Evolutionary conservation across 2,329 filamentous ascomycete species (phyloP).

Genomic region (Colletotrichum cereale): DNA sequence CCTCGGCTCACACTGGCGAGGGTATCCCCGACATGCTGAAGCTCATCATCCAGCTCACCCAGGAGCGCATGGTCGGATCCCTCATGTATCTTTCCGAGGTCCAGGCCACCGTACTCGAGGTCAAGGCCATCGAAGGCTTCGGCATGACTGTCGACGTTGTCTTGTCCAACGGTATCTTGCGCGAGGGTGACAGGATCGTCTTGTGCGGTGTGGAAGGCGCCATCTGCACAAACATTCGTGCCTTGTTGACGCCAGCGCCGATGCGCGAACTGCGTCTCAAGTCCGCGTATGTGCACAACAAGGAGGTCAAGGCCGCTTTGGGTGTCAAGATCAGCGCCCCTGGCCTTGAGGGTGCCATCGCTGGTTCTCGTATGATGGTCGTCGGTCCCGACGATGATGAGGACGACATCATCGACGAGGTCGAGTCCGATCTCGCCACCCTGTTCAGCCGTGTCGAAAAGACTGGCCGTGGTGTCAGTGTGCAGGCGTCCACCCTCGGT

Average conservation of each 20-base stretch:
- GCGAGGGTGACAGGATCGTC: conserved; percentile 94
- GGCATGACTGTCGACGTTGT: conserved; percentile 99
- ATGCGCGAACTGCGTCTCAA: conserved; percentile 96
- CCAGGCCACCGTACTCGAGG: conserved; percentile 96
- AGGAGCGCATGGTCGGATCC: conserved; percentile 96
- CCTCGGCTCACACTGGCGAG: conserved; percentile 98
- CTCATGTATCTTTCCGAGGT: conserved; percentile 99
- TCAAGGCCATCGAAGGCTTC: conserved; percentile 98
- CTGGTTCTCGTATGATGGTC: conserved; percentile 93
- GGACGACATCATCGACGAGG: conserved; percentile 95
- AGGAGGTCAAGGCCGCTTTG: conserved; percentile 97
- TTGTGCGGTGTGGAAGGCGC: conserved; percentile 97
- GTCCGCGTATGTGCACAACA: conserved; percentile 97
- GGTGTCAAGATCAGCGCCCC: conserved; percentile 99
- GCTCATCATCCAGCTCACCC: conserved; percentile 90
- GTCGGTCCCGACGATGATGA: conserved; percentile 96
- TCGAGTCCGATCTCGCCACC: conserved; percentile 93
- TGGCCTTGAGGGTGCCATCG: conserved; percentile 94
- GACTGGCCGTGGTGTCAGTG: conserved; percentile 92
- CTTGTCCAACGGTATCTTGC: conserved; percentile 92
- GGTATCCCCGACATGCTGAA: conserved; percentile 99
- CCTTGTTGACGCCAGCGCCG: conserved; percentile 90
- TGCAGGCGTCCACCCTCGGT: conserved; percentile 96
- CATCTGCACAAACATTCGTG: conserved; percentile 95
- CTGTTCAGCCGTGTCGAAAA: conserved; percentile 93